phyloP scores from a whole-genome alignment of 208 protist genomes.

The Leishmania tarentolae region DNA sequence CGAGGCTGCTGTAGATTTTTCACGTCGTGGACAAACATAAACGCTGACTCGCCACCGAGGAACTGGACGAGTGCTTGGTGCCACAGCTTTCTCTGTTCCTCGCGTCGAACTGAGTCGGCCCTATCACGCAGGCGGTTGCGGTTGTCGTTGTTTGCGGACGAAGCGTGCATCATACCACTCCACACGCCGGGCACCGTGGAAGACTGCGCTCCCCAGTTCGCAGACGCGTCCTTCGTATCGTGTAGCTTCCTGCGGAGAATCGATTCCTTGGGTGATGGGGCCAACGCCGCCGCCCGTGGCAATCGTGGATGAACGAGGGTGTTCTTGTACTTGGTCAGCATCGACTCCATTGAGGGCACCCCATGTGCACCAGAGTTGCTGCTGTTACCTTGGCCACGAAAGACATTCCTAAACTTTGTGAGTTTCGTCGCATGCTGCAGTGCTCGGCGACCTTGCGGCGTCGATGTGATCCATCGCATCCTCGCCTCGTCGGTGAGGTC shows the following conservation, averaged over 20 bases:
- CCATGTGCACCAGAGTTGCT: too few species aligned
- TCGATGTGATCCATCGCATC: constrained; percentile 28
- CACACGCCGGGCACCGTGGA: neutral
- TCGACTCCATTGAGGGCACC: constrained; percentile 7
- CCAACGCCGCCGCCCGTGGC: constrained; percentile 8
- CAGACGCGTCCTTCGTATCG: neutral
- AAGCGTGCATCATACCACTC: neutral
- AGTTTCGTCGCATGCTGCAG: constrained; percentile 8
- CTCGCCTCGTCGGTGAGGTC: constrained; percentile 5
- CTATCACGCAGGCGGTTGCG: constrained; percentile 18
- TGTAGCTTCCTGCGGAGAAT: neutral
- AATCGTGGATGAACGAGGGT: constrained; percentile 16
- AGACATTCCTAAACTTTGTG: neutral
- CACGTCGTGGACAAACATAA: constrained; percentile 24
- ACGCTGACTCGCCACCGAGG: constrained; percentile 23
- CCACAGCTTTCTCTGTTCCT: constrained; percentile 23
- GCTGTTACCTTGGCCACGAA: neutral
- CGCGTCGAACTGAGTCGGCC: constrained; percentile 14
- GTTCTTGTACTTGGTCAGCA: constrained; percentile 28
- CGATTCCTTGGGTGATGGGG: neutral
- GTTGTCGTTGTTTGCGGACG: constrained; percentile 7
- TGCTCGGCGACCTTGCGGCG: constrained; percentile 32
- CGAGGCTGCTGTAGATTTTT: constrained; percentile 28
- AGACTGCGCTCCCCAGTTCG: neutral
- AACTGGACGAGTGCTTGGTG: constrained; percentile 14